Base-by-base conservation (phyloP, 2,329 filamentous ascomycete genomes). In the Epichloe gansuensis region DNA sequence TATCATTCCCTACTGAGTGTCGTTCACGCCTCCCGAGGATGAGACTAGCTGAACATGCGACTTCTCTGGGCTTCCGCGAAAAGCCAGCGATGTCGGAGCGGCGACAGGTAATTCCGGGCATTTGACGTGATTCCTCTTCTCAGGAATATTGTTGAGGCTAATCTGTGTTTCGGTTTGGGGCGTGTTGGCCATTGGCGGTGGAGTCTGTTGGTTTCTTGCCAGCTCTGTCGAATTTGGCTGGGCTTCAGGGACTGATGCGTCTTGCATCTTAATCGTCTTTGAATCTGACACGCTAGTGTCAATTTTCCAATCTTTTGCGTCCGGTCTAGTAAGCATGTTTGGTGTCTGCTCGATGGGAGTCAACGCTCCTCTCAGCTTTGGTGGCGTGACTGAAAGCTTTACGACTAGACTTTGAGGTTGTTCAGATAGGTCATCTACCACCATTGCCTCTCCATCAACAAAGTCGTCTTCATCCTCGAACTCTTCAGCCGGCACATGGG, bases 331-430 rank as follows among this genome's bases (percentile, higher is more conserved):
- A 23, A 62, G 46, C 51, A 58, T 54, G 50, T 60, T 59, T 35
- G 54, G 53, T 8, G 53, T 59, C 54, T 59, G 59, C 38, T 53
- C 50, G 41, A 53, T 58, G 0, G 63, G 57, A 11, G 54, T 52
- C 34, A 70, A 52, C 4, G 60, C 65, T 17, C 59, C 66, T 51
- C 59, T 63, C 51, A 67, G 69, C 57, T 57, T 71, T 46, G 61
- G 73, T 58, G 66, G 60, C 41, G 73, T 73, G 23, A 82, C 67
- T 6, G 76, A 74, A 13, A 95, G 74, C 64, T 87, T 90, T 52
- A 95, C 84, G 49, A 95, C 76, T 41, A 91, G 74, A 58, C 81
- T 87, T 59, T 74, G 74, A 55, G 66, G 67, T 21, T 71, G 68
- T 39, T 74, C 73, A 1, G 73, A 67, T 43, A 75, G 60, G 47